Evolutionary conservation across 352 stramenopile species (phyloP), one percentile per base, ranked within the genome.

Genomic region (Pythium phragmiticola): DNA sequence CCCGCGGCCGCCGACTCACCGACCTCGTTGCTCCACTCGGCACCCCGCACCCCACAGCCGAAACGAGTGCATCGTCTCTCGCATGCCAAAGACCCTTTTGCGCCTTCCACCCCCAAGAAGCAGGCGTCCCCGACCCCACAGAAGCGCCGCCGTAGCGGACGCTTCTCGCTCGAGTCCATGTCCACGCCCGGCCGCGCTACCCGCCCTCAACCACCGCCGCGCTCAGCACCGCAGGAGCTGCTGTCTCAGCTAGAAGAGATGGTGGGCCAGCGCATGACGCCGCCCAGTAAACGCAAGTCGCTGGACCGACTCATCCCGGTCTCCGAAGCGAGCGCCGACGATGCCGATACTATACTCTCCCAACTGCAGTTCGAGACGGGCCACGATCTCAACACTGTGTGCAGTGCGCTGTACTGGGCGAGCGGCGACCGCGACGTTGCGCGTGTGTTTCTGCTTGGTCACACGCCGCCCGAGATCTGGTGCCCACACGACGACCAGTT

Each of bases 401-500:
- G 49, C 50, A 60, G 58, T 37, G 68, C 68, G 11, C 37, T 75
- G 8, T 75, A 69, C 64, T 75, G 56, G 56, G 43, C 58, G 11
- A 66, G 56, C 28, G 68, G 68, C 14, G 63, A 65, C 14, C 42
- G 30, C 8, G 47, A 60, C 21, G 59, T 72, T 16, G 65, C 68
- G 13, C 42, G 36, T 17, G 60, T 48, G 13, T 75, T 72, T 30
- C 47, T 78, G 52, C 2, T 57, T 9, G 66, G 66, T 2, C 47
- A 57, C 41, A 7, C 30, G 14, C 66, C 74, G 9, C 19, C 53
- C 1, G 68, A 57, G 41, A 72, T 86, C 16, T 90, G 82, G 82
- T 82, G 66, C 4, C 65, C 70, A 26, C 55, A 72, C 11, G 82
- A 90, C 30, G 82, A 89, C 43, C 39, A 75, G 26, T 59, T 88